phyloP scores from a whole-genome alignment of 371 early-diverging fungal genomes.

The Rhizopus sp. region DNA sequence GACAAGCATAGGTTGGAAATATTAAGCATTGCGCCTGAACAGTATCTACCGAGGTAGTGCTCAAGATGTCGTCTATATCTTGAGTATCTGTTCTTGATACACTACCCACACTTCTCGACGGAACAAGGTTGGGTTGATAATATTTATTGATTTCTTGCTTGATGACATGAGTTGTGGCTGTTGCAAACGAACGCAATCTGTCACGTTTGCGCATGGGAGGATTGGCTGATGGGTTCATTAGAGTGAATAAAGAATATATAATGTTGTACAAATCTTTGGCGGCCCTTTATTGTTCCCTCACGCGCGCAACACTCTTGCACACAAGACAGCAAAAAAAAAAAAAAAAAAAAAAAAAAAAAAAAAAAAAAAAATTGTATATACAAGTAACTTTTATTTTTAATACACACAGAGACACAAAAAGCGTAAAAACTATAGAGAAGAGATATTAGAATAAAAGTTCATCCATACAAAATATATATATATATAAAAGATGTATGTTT shows the following conservation, averaged over 20 bases:
- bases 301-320: too few relatives aligned
- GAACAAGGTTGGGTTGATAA: slow-evolving; percentile 15
- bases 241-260: too few relatives aligned
- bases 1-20: slow-evolving; percentile 43
- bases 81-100: slow-evolving; percentile 22
- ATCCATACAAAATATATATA: too few relatives aligned
- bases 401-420: too few relatives aligned
- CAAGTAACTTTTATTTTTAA: too few relatives aligned
- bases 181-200: slow-evolving; percentile 30
- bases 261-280: too few relatives aligned
- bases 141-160: slow-evolving; percentile 36
- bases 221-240: too few relatives aligned
- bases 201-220: slow-evolving; percentile 20
- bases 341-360: too few relatives aligned
- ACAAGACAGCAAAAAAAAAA: too few relatives aligned
- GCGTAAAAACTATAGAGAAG: too few relatives aligned
- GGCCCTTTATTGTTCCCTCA: too few relatives aligned
- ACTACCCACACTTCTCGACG: slow-evolving; percentile 6
- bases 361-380: too few relatives aligned
- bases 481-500: slow-evolving; percentile 17
- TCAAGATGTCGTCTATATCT: slow-evolving; percentile 27
- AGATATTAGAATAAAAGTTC: background rate
- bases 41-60: slow-evolving; percentile 16
- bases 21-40: slow-evolving; percentile 42
- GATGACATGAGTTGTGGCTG: slow-evolving; percentile 24